phyloP scores from a whole-genome alignment of 768 basidiomycete species.

The Coprinopsis strossmayeri region DNA sequence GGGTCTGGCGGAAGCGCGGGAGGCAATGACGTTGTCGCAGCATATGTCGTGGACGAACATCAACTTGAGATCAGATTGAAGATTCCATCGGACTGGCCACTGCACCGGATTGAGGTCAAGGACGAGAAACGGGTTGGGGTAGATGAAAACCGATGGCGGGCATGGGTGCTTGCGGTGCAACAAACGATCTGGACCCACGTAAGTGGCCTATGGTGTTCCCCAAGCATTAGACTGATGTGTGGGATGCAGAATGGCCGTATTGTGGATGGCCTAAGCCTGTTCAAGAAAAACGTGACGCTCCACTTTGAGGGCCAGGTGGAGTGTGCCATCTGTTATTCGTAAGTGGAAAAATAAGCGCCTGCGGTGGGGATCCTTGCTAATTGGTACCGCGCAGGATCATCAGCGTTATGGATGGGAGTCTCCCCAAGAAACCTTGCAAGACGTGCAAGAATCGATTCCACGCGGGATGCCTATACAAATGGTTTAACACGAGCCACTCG shows the following conservation, averaged over 20 bases:
- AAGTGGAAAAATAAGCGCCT: slow-evolving; percentile 20
- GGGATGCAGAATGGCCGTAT: slow-evolving; percentile 75
- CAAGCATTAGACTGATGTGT: neutral
- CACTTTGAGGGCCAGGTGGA: slow-evolving; percentile 96
- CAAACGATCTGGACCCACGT: slow-evolving; percentile 88
- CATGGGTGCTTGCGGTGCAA: slow-evolving; percentile 90
- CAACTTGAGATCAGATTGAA: slow-evolving; percentile 82
- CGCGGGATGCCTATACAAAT: slow-evolving; percentile 90
- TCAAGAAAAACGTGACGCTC: slow-evolving; percentile 88
- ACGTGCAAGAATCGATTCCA: slow-evolving; percentile 96
- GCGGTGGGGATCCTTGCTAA: neutral
- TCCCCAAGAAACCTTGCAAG: slow-evolving; percentile 88
- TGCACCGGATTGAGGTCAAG: slow-evolving; percentile 82
- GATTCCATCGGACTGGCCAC: slow-evolving; percentile 87
- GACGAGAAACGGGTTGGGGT: slow-evolving; percentile 84
- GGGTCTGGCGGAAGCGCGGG: slow-evolving; percentile 28
- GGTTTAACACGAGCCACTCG: slow-evolving; percentile 86
- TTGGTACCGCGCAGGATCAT: slow-evolving; percentile 57
- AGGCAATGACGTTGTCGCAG: slow-evolving; percentile 76
- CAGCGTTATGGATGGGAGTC: slow-evolving; percentile 77
- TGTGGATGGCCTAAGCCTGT: slow-evolving; percentile 79
- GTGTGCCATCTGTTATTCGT: slow-evolving; percentile 97
- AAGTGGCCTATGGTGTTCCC: slow-evolving; percentile 25
- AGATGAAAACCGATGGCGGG: slow-evolving; percentile 83
- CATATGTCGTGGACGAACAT: slow-evolving; percentile 90